Conservation (phyloP, 2,329 filamentous ascomycete genomes). For the Didymella pomorum region DNA sequence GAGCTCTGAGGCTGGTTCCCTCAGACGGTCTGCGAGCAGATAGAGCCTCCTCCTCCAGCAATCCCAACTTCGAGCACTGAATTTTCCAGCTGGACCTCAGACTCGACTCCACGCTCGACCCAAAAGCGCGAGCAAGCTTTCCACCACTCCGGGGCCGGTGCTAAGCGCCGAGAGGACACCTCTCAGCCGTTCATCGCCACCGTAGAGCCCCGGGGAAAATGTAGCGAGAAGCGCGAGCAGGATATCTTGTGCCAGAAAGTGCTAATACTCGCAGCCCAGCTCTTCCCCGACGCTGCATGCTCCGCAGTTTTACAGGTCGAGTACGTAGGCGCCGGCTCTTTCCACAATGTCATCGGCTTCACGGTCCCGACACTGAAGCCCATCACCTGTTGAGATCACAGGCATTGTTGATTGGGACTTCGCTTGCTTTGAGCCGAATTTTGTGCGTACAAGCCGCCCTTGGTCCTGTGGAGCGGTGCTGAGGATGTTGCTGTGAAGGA, state of each 20-base stretch:
- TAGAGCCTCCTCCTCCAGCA: neutral
- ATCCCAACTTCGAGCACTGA: neutral
- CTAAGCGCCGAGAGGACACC: neutral
- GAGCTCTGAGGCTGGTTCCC: neutral
- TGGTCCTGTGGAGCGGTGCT: slow-evolving; percentile 28
- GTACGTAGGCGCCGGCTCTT: neutral
- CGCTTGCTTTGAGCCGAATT: slow-evolving; percentile 33
- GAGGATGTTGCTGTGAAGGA: slow-evolving; percentile 3
- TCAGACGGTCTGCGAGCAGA: neutral
- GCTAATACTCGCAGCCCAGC: neutral
- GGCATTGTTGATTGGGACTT: slow-evolving; percentile 37
- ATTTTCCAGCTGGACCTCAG: neutral
- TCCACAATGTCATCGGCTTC: slow-evolving; percentile 1
- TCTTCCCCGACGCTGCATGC: neutral
- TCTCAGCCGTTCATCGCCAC: neutral
- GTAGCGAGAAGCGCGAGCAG: neutral
- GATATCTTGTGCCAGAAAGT: neutral
- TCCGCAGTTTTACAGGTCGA: neutral
- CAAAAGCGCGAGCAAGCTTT: neutral
- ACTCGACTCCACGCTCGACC: neutral
- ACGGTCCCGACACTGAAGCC: neutral
- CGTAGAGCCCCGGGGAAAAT: neutral
- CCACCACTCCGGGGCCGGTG: neutral
- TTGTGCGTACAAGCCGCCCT: slow-evolving; percentile 22
- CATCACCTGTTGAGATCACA: slow-evolving; percentile 22